Evolutionary conservation across 2,329 filamentous ascomycete species (phyloP).

Genomic region (Fusarium sp.): DNA sequence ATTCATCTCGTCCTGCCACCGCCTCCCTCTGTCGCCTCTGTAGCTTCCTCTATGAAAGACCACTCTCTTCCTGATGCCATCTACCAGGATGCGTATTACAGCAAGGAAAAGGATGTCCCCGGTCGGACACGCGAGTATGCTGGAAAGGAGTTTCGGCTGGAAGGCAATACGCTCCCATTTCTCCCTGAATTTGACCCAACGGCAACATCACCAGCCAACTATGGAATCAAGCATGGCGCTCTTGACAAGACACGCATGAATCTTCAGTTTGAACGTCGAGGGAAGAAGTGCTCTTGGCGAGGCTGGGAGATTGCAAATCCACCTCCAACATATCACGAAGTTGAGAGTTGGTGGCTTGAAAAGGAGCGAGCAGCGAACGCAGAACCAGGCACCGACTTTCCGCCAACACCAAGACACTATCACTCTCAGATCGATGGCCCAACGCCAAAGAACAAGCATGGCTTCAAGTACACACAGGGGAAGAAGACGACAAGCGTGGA

Average conservation of each 20-base stretch:
- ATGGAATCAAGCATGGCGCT: constrained; percentile 62
- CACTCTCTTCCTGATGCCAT: constrained; percentile 71
- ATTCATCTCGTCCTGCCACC: constrained; percentile 41
- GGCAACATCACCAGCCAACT: constrained; percentile 65
- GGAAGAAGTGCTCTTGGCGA: constrained; percentile 62
- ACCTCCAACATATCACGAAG: constrained; percentile 78
- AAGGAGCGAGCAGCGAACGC: constrained; percentile 33
- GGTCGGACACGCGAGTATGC: constrained; percentile 83
- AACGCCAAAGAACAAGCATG: constrained; percentile 84
- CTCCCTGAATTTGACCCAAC: constrained; percentile 81
- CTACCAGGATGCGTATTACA: constrained; percentile 89
- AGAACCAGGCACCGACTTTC: constrained; percentile 18
- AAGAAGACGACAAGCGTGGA: constrained; percentile 79
- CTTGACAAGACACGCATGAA: constrained; percentile 65
- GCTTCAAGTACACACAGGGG: constrained; percentile 88
- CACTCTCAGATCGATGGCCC: constrained; percentile 90
- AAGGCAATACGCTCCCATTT: constrained; percentile 80
- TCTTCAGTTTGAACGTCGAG: constrained; percentile 60
- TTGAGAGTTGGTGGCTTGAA: constrained; percentile 74
- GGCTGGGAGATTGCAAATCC: constrained; percentile 81
- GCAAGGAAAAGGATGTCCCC: constrained; percentile 85
- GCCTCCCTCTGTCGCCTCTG: constrained; percentile 43
- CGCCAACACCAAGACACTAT: constrained; percentile 50
- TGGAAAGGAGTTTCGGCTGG: constrained; percentile 84
- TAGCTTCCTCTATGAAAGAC: constrained; percentile 40